Conservation (phyloP, 768 basidiomycete species). For the Dacryopinax spathularia region DNA sequence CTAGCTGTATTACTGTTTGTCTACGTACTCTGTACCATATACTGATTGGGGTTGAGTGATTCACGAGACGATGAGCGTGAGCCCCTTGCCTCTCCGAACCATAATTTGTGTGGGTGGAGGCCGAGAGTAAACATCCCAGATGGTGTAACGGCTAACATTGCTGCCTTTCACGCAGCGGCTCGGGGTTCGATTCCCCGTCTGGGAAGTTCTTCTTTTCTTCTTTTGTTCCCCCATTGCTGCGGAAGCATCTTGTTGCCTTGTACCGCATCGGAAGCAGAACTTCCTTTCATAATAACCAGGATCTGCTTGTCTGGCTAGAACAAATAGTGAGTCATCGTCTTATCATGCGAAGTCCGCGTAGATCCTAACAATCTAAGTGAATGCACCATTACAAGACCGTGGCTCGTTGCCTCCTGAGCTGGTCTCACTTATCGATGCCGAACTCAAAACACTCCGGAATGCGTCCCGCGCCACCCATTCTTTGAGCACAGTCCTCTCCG, state of each 20-base stretch:
- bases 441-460: not conserved
- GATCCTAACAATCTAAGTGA: too few species aligned
- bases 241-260: not conserved
- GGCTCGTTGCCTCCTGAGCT: not conserved
- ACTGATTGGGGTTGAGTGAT: not conserved
- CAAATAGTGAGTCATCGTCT: not conserved
- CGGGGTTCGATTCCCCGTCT: conserved; percentile 15
- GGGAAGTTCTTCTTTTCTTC: conserved; percentile 1
- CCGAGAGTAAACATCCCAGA: conserved; percentile 7
- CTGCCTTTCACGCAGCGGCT: conserved; percentile 14
- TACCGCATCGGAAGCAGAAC: not conserved
- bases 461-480: not conserved
- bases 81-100: too few species aligned
- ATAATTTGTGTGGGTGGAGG: not conserved
- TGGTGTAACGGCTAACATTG: conserved; percentile 15
- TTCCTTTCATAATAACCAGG: not conserved
- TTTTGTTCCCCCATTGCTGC: not conserved
- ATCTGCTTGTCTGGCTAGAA: not conserved
- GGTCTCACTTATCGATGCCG: not conserved
- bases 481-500: not conserved
- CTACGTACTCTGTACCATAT: not conserved
- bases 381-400: not conserved
- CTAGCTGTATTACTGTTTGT: not conserved
- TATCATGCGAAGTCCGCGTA: too few species aligned
- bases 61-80: too few species aligned